phyloP scores from a whole-genome alignment of 2,329 filamentous ascomycete genomes.

The Aureobasidium zeae region DNA sequence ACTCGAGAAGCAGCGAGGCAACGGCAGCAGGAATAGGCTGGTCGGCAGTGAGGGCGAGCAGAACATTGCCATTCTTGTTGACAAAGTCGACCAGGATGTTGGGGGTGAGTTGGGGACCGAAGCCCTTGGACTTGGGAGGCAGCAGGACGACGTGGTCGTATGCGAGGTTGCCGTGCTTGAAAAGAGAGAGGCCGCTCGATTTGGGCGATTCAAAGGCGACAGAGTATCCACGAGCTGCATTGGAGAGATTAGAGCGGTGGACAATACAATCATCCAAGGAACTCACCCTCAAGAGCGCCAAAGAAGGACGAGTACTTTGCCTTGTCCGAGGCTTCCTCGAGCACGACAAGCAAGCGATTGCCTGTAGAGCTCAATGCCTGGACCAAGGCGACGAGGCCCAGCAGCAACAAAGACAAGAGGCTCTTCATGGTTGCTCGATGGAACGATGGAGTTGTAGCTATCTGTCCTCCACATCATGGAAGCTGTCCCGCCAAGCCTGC shows the following conservation, averaged over 20 bases:
- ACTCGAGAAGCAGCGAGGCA: slow-evolving; percentile 69
- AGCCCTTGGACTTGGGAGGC: slow-evolving; percentile 83
- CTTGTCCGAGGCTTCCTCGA: slow-evolving; percentile 76
- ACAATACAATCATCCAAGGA: no score
- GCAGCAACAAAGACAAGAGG: slow-evolving; percentile 40
- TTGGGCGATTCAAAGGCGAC: slow-evolving; percentile 77
- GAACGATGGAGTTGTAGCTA: not conserved
- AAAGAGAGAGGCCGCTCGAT: slow-evolving; percentile 65
- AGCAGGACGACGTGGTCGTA: slow-evolving; percentile 90
- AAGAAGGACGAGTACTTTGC: slow-evolving; percentile 74
- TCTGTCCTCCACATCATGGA: slow-evolving; percentile 8
- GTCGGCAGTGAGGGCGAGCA: slow-evolving; percentile 71
- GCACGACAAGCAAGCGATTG: slow-evolving; percentile 69
- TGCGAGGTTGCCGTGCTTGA: slow-evolving; percentile 73
- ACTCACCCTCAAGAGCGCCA: slow-evolving; percentile 55
- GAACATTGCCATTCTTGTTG: slow-evolving; percentile 83
- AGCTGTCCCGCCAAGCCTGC: slow-evolving; percentile 9
- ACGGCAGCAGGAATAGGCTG: slow-evolving; percentile 62
- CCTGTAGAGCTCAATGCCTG: slow-evolving; percentile 73
- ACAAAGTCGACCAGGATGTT: slow-evolving; percentile 82
- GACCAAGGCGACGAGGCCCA: slow-evolving; percentile 57
- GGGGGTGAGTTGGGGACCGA: slow-evolving; percentile 80
- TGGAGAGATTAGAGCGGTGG: no score
- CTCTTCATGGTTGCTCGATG: slow-evolving; percentile 25
- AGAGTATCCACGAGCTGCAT: slow-evolving; percentile 68